Percentiles rank a stretch among this genome's conserved stretches.
These are phyloP conservation scores for Microcyclospora tardicrescens DNA, from an alignment of 2,329 filamentous ascomycete species.

Conservation along the genomic window DNA sequence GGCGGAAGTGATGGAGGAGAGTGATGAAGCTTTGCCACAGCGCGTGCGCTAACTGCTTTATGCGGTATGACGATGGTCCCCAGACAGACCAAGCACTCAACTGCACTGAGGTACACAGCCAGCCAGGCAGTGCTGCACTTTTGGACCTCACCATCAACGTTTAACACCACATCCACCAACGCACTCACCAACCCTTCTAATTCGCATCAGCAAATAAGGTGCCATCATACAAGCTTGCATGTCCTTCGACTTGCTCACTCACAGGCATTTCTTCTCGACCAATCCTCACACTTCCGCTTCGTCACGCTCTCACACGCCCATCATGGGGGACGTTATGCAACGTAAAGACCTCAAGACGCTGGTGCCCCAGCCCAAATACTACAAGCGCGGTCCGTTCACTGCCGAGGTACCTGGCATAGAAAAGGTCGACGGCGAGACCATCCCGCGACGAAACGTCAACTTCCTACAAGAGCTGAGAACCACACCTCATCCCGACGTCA, in stretches of 20 bases:
- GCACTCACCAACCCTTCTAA: too few relatives aligned
- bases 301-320: slow-evolving; percentile 2
- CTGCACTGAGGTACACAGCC: too few relatives aligned
- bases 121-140: too few relatives aligned
- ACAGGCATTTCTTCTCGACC: neutral
- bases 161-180: too few relatives aligned
- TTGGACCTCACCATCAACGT: too few relatives aligned
- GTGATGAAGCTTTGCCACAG: too few relatives aligned
- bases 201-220: too few relatives aligned
- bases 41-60: too few relatives aligned
- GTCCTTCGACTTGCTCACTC: neutral
- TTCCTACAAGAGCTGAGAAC: slow-evolving; percentile 58
- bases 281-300: slow-evolving; percentile 1
- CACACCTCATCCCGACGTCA: slow-evolving; percentile 54
- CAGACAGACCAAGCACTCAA: too few relatives aligned
- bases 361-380: slow-evolving; percentile 33
- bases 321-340: slow-evolving; percentile 22
- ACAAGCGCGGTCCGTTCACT: slow-evolving; percentile 60
- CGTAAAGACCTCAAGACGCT: slow-evolving; percentile 35
- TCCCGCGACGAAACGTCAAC: slow-evolving; percentile 61
- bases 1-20: too few relatives aligned
- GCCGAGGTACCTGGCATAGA: slow-evolving; percentile 56
- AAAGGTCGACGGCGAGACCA: slow-evolving; percentile 67
- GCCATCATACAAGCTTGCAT: neutral
- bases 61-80: too few relatives aligned